Evolutionary conservation across 108 stramenopile species (phyloP), one percentile per base, ranked within the genome.

Genomic region (Poteriospumella lacustris): DNA sequence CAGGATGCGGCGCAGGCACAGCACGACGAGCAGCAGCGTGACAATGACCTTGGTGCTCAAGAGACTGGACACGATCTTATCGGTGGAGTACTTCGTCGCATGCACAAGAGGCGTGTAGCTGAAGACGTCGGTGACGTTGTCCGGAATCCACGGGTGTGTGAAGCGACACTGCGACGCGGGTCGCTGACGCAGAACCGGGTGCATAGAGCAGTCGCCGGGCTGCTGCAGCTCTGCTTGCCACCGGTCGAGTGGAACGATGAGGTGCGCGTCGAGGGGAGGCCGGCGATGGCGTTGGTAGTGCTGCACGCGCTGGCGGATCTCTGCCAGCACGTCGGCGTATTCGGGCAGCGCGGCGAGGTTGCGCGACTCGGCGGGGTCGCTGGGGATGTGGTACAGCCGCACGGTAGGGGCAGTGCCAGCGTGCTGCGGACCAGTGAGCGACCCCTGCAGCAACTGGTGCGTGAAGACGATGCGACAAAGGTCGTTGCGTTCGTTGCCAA

Each of bases 61-160:
- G n/a, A n/a, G n/a, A n/a, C n/a, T n/a, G n/a, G n/a, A n/a, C n/a
- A n/a, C n/a, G n/a, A n/a, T n/a, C n/a, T n/a, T n/a, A n/a, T n/a
- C n/a, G n/a, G n/a, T n/a, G n/a, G n/a, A n/a, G n/a, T n/a, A n/a
- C n/a, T n/a, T n/a, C n/a, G n/a, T n/a, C n/a, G n/a, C n/a, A n/a
- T n/a, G n/a, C n/a, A n/a, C n/a, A n/a, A n/a, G n/a, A n/a, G n/a
- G n/a, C n/a, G n/a, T n/a, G n/a, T n/a, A n/a, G n/a, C n/a, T n/a
- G n/a, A n/a, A n/a, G n/a, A n/a, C n/a, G n/a, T n/a, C n/a, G n/a
- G n/a, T n/a, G n/a, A 56, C 52, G n/a, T 56, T 24, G 52, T 73
- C 70, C 31, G 70, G 40, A 44, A 73, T 3, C 70, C 70, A 73
- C 5, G 70, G 70, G 42, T 73, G 70, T 9, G 70, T 42, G 36